Evolutionary conservation across 805 yeast genomes (phyloP), one percentile per base, ranked within the genome.

Genomic region (Zygoascus bituminiphila): DNA sequence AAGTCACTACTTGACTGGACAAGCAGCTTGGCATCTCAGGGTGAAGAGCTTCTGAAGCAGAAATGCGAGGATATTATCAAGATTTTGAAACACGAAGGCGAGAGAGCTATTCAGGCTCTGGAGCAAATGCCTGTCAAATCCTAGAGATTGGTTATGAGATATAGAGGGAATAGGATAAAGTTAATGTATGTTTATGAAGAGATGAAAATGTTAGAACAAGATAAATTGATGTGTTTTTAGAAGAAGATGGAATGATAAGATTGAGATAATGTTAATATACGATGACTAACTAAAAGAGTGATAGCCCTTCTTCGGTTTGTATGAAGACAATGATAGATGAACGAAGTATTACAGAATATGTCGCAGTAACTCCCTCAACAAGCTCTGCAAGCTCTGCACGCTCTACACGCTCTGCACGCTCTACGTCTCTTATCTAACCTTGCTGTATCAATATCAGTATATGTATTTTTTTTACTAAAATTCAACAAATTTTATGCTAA

Each of bases 1-100:
- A 78, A 82, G 82, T 77, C 84, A 0, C 75, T 87, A n/a, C 71
- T 73, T 44, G 77, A 83, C 51, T 88, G 95, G 95, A 64, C 84
- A 19, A 58, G 59, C 25, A 69, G 73, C 54, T 74, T 75, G 56
- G 84, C 87, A 0, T 63, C 65, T 10, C 76, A 75, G 53, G 81
- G 84, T 20, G 73, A 73, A 38, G 62, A 62, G 23, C 68, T 77
- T 42, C 68, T 82, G 5, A 61, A 69, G 29, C 68, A 69, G 24
- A 73, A 74, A 24, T 70, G 79, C 31, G 68, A 71, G 4, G 65
- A 62, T 26, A 71, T 84, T 70, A 62, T 80, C 19, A 58, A 64
- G 15, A 68, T 69, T 14, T 76, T 81, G 55, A 72, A 69, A 40
- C 59, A 55, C 0, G 81, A 81, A 49, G 73, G 77, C 38, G 68